Conservation (phyloP, 805 yeast species). For the Candida maltosa region DNA sequence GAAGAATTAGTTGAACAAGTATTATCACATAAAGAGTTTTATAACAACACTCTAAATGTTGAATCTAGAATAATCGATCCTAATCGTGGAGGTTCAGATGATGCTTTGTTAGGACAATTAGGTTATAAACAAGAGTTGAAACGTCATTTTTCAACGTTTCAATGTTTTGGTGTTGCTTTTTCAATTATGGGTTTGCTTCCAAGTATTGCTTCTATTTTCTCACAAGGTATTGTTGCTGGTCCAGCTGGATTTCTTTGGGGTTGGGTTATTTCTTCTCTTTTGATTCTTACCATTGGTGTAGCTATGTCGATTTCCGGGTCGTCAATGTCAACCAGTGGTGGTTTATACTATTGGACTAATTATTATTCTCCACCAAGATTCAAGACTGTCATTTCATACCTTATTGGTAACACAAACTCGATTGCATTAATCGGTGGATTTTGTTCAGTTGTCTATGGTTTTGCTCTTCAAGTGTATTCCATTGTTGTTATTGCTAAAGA, state of each 20-base stretch:
- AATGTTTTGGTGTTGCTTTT: conserved; percentile 33
- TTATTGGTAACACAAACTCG: conserved; percentile 27
- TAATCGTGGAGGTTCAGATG: conserved; percentile 17
- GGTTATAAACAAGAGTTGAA: conserved; percentile 32
- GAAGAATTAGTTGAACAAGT: conserved; percentile 25
- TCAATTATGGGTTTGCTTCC: conserved; percentile 34
- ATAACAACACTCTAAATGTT: conserved; percentile 27
- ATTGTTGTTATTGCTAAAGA: conserved; percentile 26
- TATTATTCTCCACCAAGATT: conserved; percentile 23
- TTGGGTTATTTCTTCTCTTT: conserved; percentile 24
- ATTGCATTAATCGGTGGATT: conserved; percentile 29
- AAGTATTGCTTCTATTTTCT: conserved; percentile 22
- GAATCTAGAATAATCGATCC: conserved; percentile 23
- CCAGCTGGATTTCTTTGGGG: conserved; percentile 31
- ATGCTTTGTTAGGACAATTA: conserved; percentile 28
- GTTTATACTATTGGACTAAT: conserved; percentile 34
- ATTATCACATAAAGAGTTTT: conserved; percentile 18
- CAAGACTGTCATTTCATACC: conserved; percentile 20
- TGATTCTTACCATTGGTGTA: conserved; percentile 24
- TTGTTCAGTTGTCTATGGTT: conserved; percentile 29
- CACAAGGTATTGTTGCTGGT: conserved; percentile 23
- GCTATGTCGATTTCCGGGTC: conserved; percentile 26
- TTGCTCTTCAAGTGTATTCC: conserved; percentile 24
- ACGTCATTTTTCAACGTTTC: conserved; percentile 24
- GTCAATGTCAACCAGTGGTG: conserved; percentile 29